Evolutionary conservation across 345 rosid species (phyloP), one percentile per base, ranked within the genome.

Genomic region (Brassica carinata): DNA sequence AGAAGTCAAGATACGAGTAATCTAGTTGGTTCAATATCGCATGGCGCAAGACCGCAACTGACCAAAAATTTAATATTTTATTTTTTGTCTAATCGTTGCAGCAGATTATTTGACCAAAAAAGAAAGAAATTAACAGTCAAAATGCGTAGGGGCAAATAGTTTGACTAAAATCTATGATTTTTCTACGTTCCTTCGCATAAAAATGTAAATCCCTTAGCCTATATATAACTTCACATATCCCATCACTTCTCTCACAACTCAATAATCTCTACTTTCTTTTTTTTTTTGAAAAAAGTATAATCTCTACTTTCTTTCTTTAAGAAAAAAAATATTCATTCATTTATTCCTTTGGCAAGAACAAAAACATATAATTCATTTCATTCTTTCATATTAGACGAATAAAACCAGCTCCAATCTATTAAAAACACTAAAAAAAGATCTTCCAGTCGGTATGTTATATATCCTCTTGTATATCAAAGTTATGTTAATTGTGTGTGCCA

Each of bases 171-270:
- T 45, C 15, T 62, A 48, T 63, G 79, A 26, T 26, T 69, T 63
- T 74, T 75, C 83, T 7, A 61, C 71, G 75, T 68, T 63, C 15
- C 59, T 74, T 74, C 71, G 13, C 48, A 0, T 34, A 10, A 0
- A 57, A 5, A 27, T 64, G 15, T 33, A 65, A 62, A 51, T 67
- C 15, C 11, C 5, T 57, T 69, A 17, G 79, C 76, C 76, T 80
- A 81, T 75, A 75, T 15, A 80, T 70, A 75, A 48, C 59, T 63
- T 64, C 75, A 19, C 68, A 26, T 70, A 13, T 55, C 67, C 13
- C 63, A 26, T 64, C 61, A 75, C 63, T 80, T 64, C 79, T 75
- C 72, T 64, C 83, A 80, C 72, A 69, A 75, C 76, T 70, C 66
- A 75, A 53, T 64, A 29, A 13, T 75, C 79, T 75, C 5, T 43